A percentile compares a stretch with the other conserved stretches of the same genome.
These are phyloP conservation scores for Scenedesmus sp. DNA, from an alignment of 163 green algal species.

Conservation along the genomic window DNA sequence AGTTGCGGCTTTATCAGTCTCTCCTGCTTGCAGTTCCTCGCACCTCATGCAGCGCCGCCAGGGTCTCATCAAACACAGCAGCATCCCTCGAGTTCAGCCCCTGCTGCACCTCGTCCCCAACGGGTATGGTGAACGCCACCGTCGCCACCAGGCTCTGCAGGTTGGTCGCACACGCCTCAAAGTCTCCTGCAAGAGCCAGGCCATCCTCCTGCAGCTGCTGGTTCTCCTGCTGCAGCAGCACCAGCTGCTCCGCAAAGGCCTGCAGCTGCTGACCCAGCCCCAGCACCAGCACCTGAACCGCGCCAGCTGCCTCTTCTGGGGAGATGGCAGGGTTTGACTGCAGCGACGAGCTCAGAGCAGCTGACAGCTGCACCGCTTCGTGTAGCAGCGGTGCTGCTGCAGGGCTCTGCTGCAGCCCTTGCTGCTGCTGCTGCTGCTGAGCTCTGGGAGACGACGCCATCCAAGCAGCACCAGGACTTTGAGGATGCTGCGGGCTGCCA, in stretches of 20 bases:
- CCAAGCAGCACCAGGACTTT: neutral
- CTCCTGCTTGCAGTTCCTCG: too few species aligned
- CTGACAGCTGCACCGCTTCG: conserved; percentile 33
- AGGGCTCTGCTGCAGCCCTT: neutral
- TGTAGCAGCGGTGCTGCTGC: conserved; percentile 17
- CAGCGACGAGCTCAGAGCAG: neutral
- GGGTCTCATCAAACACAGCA: conserved; percentile 41
- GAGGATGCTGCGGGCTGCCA: conserved; percentile 17
- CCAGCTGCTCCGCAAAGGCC: neutral
- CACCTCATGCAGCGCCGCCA: conserved; percentile 44
- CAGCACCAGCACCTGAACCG: conserved; percentile 36
- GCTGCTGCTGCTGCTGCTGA: conserved; percentile 14
- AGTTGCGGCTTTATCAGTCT: too few species aligned
- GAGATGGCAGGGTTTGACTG: neutral
- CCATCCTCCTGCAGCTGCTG: conserved; percentile 44
- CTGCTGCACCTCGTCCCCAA: conserved; percentile 26
- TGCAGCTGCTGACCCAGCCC: conserved; percentile 29
- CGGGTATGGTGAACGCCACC: conserved; percentile 26
- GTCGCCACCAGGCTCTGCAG: conserved; percentile 51
- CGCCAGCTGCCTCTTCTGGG: conserved; percentile 26
- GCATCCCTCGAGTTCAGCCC: conserved; percentile 48
- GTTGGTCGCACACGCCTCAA: conserved; percentile 47
- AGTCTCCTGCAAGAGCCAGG: conserved; percentile 38
- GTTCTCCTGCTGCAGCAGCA: neutral
- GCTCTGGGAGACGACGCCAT: neutral